Conservation (phyloP, 2,329 filamentous ascomycete species). For the Elsinoe batatas region DNA sequence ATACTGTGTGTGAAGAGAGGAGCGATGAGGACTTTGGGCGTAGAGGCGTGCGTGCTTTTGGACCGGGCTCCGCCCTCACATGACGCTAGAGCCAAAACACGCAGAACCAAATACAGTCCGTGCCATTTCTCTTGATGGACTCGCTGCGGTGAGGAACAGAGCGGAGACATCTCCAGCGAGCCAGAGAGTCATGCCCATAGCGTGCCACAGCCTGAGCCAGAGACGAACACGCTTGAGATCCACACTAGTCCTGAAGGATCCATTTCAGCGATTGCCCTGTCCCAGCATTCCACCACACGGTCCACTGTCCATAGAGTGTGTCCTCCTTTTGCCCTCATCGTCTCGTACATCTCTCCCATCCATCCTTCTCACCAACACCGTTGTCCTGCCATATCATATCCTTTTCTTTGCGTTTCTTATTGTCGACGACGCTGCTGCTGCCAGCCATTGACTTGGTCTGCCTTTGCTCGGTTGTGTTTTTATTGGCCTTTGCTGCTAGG, state of each 20-base stretch:
- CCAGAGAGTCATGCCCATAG: constrained; percentile 5
- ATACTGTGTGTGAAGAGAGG: too few species aligned
- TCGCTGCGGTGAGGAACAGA: neutral
- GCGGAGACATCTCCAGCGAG: constrained; percentile 3
- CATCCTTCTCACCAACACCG: neutral
- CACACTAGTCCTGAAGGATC: constrained; percentile 11
- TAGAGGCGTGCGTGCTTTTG: constrained; percentile 1
- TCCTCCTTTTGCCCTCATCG: constrained; percentile 1
- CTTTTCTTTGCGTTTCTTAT: constrained; percentile 6
- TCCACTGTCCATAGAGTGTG: neutral
- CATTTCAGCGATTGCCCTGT: constrained; percentile 11
- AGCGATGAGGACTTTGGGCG: neutral
- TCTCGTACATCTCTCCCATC: neutral
- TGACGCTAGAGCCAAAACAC: constrained; percentile 6
- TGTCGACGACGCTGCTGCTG: neutral
- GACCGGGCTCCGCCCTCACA: constrained; percentile 8
- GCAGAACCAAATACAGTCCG: neutral
- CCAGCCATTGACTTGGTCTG: constrained; percentile 14
- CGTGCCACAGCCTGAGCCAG: constrained; percentile 8
- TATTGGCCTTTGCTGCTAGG: constrained; percentile 2
- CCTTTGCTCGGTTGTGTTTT: constrained; percentile 6
- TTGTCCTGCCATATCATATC: constrained; percentile 4
- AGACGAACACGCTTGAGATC: constrained; percentile 10
- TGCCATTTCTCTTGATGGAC: neutral
- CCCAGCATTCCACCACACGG: constrained; percentile 2